Base-by-base conservation (phyloP, 495 filamentous ascomycete species). In the Parachaetomium inaequale region DNA sequence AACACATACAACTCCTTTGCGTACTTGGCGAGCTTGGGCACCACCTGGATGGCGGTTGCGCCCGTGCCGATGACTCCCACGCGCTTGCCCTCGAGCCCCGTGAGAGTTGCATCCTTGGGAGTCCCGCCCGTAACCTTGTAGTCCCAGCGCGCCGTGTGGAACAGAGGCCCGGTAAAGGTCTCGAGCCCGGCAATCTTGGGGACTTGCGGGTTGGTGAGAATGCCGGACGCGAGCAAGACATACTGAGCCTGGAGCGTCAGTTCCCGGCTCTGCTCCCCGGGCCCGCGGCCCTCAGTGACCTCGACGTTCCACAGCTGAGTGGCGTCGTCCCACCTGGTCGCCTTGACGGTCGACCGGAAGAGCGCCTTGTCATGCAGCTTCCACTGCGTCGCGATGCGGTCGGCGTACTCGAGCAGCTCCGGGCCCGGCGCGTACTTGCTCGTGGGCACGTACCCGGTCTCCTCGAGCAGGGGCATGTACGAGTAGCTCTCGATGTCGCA, bases 391-490 rank as follows among this genome's bases (percentile, higher is more conserved):
- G 72, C 76, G 3, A 79, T 68, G 1, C 66, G 57, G 14, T 79
- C 59, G 11, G 77, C 71, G 63, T 85, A 74, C 34, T 79, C 67
- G 3, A 75, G 70, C 19, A 84, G 72, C 69, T 84, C 83, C 0
- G 68, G 29, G 2, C 81, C 81, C 1, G 69, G 47, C 0, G 73
- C 63, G 58, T 82, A 84, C 50, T 74, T 77, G 17, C 75, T 70
- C 25, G 67, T 75, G 0, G 84, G 84, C 55, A 84, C 72, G 62
- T 82, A 86, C 0, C 79, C 82, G 4, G 77, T 86, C 66, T 86
- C 84, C 43, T 87, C 84, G n/a, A 87, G 70, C 14, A 84, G 65
- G 0, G 85, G 84, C 70, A 88, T 62, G 61, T 84, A 84, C 7
- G 69, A 57, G 58, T 82, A 83, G 43, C 74, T 69, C 68, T 84